Evolutionary conservation across 164 flowering plant species (phyloP), one percentile per base, ranked within the genome.

Genomic region (Houttuynia cordata): DNA sequence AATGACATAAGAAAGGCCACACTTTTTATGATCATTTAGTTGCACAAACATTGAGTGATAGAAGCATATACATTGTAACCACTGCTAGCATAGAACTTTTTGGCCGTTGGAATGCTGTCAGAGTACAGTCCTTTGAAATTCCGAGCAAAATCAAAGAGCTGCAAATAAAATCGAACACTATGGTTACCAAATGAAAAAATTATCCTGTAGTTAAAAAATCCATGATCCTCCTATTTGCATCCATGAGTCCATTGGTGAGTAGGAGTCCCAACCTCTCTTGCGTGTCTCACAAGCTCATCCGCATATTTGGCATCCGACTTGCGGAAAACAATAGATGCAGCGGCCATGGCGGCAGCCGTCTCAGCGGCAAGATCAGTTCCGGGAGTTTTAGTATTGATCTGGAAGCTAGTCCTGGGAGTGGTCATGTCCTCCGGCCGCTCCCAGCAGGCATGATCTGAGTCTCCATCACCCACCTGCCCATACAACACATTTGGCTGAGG

Each of bases 331-430:
- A 83, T 59, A 49, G 91, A 74, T 2, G 96, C 79, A 0, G 93
- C 90, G 20, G 92, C 91, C 9, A 86, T 9, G 41, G 96, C 90
- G 19, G 96, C 96, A 0, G 92, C 83, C 1, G 87, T 79, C 70
- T 88, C 92, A 0, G 76, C 96, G 7, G 88, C 92, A 3, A 88
- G 76, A 61, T 84, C 96, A 0, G 93, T 67, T 0, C 96, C 93
- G 0, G 92, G 92, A 24, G 78, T 58, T n/a, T 70, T 50, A 0
- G 56, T 68, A 53, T 81, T 78, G 8, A 88, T 68, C 62, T 61
- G 68, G 63, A 59, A 84, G 4, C 74, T 30, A 0, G 77, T 71
- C 24, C 93, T 70, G 0, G 90, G 73, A 0, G 93, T 83, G 56
- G 75, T 77, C 96, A 88, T 88, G 62, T 86, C 88, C 57, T 89